Conservation (phyloP, 208 protist species). For the Vickermania ingenoplastis region DNA sequence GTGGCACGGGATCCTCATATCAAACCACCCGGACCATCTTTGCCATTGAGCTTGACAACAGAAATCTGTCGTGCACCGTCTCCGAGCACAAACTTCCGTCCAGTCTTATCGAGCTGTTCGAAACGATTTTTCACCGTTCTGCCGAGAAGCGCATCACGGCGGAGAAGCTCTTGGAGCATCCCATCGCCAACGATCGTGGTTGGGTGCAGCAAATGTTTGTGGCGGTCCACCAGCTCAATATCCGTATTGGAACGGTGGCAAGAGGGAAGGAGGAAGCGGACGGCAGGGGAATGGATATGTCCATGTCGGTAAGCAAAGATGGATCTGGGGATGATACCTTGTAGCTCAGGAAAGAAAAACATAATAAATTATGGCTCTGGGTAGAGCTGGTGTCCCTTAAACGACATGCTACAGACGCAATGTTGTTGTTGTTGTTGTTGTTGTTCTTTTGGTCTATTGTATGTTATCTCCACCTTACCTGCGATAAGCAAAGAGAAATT, state of each 20-base stretch:
- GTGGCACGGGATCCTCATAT: too few species aligned
- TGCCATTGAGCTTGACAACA: not conserved
- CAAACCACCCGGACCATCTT: not conserved
- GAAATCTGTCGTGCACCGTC: not conserved
- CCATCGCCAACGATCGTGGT: conserved; percentile 57
- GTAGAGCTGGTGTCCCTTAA: too few species aligned
- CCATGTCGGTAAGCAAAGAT: too few species aligned
- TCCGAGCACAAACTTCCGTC: conserved; percentile 25
- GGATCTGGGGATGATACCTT: too few species aligned
- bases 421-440: too few species aligned
- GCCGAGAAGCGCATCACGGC: conserved; percentile 62
- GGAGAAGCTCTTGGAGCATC: conserved; percentile 62
- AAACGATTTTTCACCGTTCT: conserved; percentile 52
- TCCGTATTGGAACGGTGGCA: not conserved
- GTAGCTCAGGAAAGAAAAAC: too few species aligned
- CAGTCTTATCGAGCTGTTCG: conserved; percentile 59
- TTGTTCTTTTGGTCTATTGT: too few species aligned
- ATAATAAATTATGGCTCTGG: too few species aligned
- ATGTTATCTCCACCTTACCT: too few species aligned
- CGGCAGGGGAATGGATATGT: not conserved
- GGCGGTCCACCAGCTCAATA: not conserved
- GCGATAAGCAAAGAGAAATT: too few species aligned
- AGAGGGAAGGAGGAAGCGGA: not conserved
- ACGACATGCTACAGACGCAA: too few species aligned
- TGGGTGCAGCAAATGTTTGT: conserved; percentile 31